These are phyloP conservation scores for Paraphoma chrysanthemicola DNA, from an alignment of 2,329 filamentous ascomycete species.

Conservation along the genomic window DNA sequence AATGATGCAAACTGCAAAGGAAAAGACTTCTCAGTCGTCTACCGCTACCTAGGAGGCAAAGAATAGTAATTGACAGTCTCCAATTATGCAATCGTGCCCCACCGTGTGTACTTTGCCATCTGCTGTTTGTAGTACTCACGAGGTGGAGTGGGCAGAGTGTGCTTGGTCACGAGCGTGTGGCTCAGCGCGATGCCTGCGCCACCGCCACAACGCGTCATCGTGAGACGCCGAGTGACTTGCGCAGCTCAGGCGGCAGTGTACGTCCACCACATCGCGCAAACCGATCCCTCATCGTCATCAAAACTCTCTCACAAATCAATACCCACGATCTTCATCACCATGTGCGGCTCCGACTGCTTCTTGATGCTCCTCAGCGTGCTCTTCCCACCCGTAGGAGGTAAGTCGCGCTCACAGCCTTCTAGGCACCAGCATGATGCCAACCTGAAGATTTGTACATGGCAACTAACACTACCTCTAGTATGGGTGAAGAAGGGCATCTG, in stretches of 20 bases:
- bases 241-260: conserved; percentile 6
- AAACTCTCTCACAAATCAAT: background rate
- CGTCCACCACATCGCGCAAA: background rate
- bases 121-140: background rate
- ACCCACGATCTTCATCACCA: conserved; percentile 37
- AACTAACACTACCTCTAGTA: conserved; percentile 60
- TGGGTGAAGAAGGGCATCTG: conserved; percentile 98
- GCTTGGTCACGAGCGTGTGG: background rate
- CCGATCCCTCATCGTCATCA: background rate
- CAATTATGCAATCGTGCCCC: background rate
- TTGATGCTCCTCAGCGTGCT: conserved; percentile 66
- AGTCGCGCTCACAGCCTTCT: conserved; percentile 29
- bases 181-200: background rate
- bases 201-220: conserved; percentile 1
- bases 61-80: conserved; percentile 35
- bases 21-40: conserved; percentile 60
- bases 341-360: conserved; percentile 68
- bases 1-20: conserved; percentile 53
- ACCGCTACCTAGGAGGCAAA: conserved; percentile 57
- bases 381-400: conserved; percentile 66
- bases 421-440: conserved; percentile 17
- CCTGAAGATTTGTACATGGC: background rate
- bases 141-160: background rate
- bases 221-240: background rate
- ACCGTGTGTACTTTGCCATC: background rate